Conservation (phyloP, 2,329 filamentous ascomycete species). For the Cadophora sp. region DNA sequence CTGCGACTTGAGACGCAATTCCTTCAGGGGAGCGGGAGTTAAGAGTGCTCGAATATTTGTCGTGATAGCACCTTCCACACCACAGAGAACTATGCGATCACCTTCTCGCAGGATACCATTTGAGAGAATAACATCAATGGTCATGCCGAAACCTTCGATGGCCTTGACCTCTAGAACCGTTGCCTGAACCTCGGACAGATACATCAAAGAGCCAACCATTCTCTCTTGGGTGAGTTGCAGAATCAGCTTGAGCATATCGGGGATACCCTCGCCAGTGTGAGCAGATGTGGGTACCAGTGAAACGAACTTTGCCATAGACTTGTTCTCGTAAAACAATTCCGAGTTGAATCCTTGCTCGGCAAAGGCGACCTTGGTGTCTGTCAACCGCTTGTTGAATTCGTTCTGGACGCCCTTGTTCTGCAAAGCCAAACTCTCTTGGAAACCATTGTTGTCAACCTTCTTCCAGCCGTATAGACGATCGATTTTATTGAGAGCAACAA, state of each 20-base stretch:
- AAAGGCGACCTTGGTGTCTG: constrained; percentile 92
- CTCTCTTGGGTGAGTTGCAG: constrained; percentile 92
- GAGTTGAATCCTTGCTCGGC: constrained; percentile 98
- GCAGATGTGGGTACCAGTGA: constrained; percentile 98
- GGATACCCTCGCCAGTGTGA: constrained; percentile 98
- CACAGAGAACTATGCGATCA: constrained; percentile 92
- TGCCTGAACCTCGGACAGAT: constrained; percentile 95
- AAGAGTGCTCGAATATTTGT: constrained; percentile 95
- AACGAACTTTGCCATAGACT: constrained; percentile 91
- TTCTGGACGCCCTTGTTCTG: constrained; percentile 94
- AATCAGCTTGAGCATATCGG: constrained; percentile 97
- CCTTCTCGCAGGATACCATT: constrained; percentile 96
- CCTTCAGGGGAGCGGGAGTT: constrained; percentile 90
- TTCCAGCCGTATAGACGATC: constrained; percentile 99
- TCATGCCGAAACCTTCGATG: constrained; percentile 98
- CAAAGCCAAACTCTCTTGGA: constrained; percentile 87
- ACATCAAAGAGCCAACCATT: constrained; percentile 98
- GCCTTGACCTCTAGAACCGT: constrained; percentile 99
- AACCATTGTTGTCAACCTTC: constrained; percentile 98
- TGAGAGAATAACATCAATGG: constrained; percentile 94
- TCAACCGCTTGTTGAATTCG: constrained; percentile 90
- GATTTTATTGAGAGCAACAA: constrained; percentile 99
- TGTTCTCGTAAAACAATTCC: constrained; percentile 97
- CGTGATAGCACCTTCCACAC: constrained; percentile 93
- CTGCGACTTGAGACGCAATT: constrained; percentile 91